Evolutionary conservation across 2,329 filamentous ascomycete species (phyloP), one percentile per base, ranked within the genome.

Genomic region (Teratosphaeria nubilosa): DNA sequence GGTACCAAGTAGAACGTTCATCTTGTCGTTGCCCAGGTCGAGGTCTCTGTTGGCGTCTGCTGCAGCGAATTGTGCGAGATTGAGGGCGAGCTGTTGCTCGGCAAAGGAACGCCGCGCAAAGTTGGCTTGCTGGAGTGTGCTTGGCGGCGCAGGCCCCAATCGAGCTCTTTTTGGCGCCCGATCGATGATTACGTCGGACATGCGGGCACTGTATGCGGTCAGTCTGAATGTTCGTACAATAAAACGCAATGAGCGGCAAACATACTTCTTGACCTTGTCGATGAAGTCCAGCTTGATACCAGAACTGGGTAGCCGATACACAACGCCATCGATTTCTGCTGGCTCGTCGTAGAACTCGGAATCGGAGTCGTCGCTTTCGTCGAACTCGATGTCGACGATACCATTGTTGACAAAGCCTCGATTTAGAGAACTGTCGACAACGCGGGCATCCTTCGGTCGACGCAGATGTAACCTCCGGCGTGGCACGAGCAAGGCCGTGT

Each of bases 21-120:
- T 69, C 54, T 76, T 76, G 58, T 78, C 70, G 52, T 69, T 67
- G 58, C 68, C 74, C 54, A 85, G 68, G 32, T 77, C 75, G 54
- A 82, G 75, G 25, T 79, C 76, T 56, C 73, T 72, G 61, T 78
- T 75, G 37, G 16, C 53, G 24, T 37, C 53, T 63, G 78, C 77
- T 57, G 76, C 77, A 53, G 78, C 75, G 41, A 89, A 75, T 61
- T 81, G 79, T 51, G 80, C 77, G 32, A 90, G 76, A 60, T 83
- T 84, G 60, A 89, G 77, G 4, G 84, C 85, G 51, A 84, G 80
- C 68, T 88, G 85, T 67, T 86, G 80, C 70, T 88, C 82, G 56
- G 80, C 77, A 22, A 88, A 72, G n/a, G 73, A 76, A 54, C 74
- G 76, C 56, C 74, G 71, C 62, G 67, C 75, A 65, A 77, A 74